These are phyloP conservation scores for Pezicula neosporulosa DNA, from an alignment of 2,329 filamentous ascomycete species.

Conservation along the genomic window DNA sequence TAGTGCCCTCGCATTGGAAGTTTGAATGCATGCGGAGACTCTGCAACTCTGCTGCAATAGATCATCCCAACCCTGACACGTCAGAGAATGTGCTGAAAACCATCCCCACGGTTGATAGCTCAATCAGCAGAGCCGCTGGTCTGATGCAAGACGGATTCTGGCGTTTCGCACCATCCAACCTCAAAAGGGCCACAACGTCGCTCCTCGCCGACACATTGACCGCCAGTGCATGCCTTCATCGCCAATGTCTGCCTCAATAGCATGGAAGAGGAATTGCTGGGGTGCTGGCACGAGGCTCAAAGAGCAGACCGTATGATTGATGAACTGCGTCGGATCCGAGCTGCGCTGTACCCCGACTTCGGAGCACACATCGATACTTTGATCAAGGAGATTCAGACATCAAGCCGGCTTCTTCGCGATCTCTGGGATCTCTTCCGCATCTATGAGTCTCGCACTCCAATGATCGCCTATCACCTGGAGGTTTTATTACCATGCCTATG, in stretches of 20 bases:
- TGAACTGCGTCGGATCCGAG: constrained; percentile 46
- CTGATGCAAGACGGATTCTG: neutral
- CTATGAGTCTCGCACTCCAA: constrained; percentile 44
- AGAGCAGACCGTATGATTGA: constrained; percentile 45
- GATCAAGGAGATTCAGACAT: constrained; percentile 30
- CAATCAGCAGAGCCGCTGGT: constrained; percentile 18
- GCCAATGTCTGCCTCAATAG: constrained; percentile 21
- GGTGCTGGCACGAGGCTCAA: constrained; percentile 53
- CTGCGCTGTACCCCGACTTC: constrained; percentile 37
- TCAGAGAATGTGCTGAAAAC: constrained; percentile 19
- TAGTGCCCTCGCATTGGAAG: constrained; percentile 21
- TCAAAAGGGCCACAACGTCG: neutral
- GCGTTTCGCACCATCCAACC: neutral
- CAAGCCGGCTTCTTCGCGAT: constrained; percentile 46
- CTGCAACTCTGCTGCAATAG: neutral
- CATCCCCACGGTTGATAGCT: constrained; percentile 11
- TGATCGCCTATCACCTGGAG: constrained; percentile 52
- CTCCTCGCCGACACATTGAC: neutral
- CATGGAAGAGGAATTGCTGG: constrained; percentile 28
- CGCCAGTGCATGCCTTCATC: constrained; percentile 2
- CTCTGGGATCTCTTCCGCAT: constrained; percentile 52
- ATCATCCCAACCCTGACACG: constrained; percentile 20
- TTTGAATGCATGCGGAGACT: constrained; percentile 12
- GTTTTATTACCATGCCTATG: constrained; percentile 53
- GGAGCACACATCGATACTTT: constrained; percentile 45